Evolutionary conservation across 2,329 filamentous ascomycete genomes (phyloP), one percentile per base, ranked within the genome.

Genomic region (Sclerotiophoma versabilis): DNA sequence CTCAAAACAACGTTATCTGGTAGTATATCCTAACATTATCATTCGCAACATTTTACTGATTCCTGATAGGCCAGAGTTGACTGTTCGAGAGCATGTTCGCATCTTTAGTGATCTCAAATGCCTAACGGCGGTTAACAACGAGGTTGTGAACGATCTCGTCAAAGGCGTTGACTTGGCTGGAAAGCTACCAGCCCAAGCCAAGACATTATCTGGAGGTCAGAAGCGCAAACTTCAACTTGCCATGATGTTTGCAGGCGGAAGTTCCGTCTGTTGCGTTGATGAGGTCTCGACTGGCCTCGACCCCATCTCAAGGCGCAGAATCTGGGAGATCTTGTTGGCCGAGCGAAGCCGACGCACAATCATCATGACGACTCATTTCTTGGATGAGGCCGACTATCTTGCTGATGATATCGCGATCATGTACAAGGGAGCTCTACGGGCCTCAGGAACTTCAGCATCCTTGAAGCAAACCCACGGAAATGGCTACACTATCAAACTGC

Each of bases 241-340:
- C 7, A 92, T 96, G 85, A 96, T 96, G 91, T 85, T 96, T 64
- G 93, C 91, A 9, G 92, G 93, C 54, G 92, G 91, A 8, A 93
- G 89, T 59, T 85, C 85, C 14, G 87, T 96, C 0, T 96, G 92
- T 74, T 93, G 91, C 67, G 85, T 96, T 4, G 92, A 96, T 62
- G 92, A 96, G 74, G 91, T 96, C 15, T 92, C 88, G 42, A 92
- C 88, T 54, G 92, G 93, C 14, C 82, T 96, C 17, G 92, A 96
- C 70, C 92, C 92, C 0, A 79, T 96, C 2, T 92, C 89, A 23
- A 83, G 93, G 47, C 81, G 92, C 27, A 96, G 95, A 73, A 90
- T 96, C 20, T 96, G 92, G 92, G 91, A 96, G 64, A 96, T 96
- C 51, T 79, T 96, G 20, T 78, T 96, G 10, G 89, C 89, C 1